These are phyloP conservation scores for Cenchrus fungigraminus DNA, from an alignment of 176 grass and related monocot genomes.

Conservation along the genomic window DNA sequence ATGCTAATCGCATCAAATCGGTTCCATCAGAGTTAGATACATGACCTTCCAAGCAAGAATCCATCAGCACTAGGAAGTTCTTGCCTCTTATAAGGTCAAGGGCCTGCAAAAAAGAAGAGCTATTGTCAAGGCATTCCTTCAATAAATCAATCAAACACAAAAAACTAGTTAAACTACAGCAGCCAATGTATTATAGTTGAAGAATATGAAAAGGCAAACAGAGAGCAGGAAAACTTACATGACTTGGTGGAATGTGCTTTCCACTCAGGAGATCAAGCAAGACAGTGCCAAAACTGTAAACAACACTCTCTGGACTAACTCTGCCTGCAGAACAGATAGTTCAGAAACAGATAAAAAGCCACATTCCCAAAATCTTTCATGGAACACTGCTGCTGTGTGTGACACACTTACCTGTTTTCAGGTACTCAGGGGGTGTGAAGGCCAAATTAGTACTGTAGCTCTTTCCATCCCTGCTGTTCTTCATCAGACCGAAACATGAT, in stretches of 20 bases:
- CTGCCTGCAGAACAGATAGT: constrained; percentile 64
- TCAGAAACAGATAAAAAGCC: constrained; percentile 21
- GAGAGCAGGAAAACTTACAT: constrained; percentile 55
- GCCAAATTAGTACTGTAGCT: constrained; percentile 96
- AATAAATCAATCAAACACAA: neutral
- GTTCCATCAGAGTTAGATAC: constrained; percentile 78
- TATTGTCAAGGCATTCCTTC: neutral
- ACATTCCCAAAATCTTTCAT: neutral
- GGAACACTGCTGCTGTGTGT: neutral
- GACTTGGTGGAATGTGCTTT: constrained; percentile 91
- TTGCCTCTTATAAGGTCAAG: constrained; percentile 85
- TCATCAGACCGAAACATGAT: constrained; percentile 94
- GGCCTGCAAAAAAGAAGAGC: constrained; percentile 52
- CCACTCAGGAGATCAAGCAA: constrained; percentile 96
- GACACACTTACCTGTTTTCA: constrained; percentile 68
- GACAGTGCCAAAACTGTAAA: constrained; percentile 89
- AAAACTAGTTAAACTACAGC: neutral
- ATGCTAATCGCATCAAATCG: constrained; percentile 75
- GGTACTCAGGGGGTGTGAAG: constrained; percentile 88
- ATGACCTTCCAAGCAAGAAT: constrained; percentile 92
- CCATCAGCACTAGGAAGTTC: constrained; percentile 70
- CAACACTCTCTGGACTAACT: constrained; percentile 89
- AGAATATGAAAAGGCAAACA: neutral
- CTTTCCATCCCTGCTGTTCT: constrained; percentile 92
- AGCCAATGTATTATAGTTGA: no score